Conservation (phyloP, 352 stramenopile species). For the Pythium apleroticum region DNA sequence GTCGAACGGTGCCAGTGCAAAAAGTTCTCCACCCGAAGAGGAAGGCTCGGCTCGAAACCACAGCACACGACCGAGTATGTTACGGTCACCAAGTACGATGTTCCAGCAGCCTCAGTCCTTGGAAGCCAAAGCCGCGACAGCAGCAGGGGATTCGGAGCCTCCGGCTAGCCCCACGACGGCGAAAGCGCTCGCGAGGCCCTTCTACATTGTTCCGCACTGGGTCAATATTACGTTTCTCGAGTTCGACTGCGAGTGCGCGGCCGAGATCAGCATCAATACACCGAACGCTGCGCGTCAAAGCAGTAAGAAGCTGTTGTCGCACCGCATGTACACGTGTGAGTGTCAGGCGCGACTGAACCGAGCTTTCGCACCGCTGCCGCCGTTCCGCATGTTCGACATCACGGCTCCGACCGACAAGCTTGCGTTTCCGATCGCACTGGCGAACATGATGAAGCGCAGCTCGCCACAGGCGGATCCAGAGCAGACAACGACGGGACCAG, state of each 20-base stretch:
- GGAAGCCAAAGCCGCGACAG: not conserved
- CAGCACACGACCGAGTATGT: not conserved
- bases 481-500: not conserved
- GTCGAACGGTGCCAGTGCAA: conserved; percentile 2
- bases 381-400: conserved; percentile 78
- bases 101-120: not conserved
- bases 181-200: conserved; percentile 1
- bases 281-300: conserved; percentile 1
- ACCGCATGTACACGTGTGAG: conserved; percentile 39
- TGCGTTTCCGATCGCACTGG: conserved; percentile 50
- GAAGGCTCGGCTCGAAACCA: not conserved
- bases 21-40: not conserved
- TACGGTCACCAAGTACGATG: conserved; percentile 3
- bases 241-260: conserved; percentile 61
- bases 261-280: not conserved
- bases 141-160: not conserved
- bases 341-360: conserved; percentile 48
- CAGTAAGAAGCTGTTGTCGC: conserved; percentile 28
- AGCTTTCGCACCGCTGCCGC: conserved; percentile 56
- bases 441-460: conserved; percentile 41
- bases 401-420: conserved; percentile 46
- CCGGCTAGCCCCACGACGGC: not conserved
- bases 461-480: not conserved
- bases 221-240: conserved; percentile 89
- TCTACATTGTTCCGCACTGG: conserved; percentile 95